phyloP scores from a whole-genome alignment of 1,284 basidiomycete genomes.

The Leccinum pachyderme region DNA sequence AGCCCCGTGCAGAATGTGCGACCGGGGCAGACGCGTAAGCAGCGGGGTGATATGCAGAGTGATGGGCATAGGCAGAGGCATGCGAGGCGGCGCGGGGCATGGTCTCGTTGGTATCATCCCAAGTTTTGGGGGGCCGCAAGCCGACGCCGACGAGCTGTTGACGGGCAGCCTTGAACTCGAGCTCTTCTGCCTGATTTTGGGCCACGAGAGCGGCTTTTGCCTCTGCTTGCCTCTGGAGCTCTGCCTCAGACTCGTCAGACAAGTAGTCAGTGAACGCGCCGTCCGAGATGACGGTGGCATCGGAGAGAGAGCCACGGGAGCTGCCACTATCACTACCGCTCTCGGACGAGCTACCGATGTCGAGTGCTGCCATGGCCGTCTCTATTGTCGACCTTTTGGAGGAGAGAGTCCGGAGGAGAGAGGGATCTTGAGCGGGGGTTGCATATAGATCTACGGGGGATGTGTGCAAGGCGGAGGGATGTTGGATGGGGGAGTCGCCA shows the following conservation, averaged over 20 bases:
- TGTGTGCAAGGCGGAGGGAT: constrained; percentile 18
- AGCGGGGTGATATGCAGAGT: constrained; percentile 29
- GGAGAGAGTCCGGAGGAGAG: constrained; percentile 26
- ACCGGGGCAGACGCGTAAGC: constrained; percentile 26
- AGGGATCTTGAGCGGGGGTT: constrained; percentile 23
- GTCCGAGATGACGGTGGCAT: constrained; percentile 75
- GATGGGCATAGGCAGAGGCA: constrained; percentile 27
- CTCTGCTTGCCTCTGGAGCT: constrained; percentile 78
- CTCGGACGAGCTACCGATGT: constrained; percentile 35
- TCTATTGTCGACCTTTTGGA: constrained; percentile 38
- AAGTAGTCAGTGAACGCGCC: constrained; percentile 82
- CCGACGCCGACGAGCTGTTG: constrained; percentile 72
- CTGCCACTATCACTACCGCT: constrained; percentile 60
- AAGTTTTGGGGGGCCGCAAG: constrained; percentile 69
- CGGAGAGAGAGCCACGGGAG: constrained; percentile 53
- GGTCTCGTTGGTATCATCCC: constrained; percentile 59
- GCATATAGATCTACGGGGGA: constrained; percentile 19
- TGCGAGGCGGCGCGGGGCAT: constrained; percentile 30
- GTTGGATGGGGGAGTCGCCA: constrained; percentile 18
- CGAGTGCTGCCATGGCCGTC: constrained; percentile 39
- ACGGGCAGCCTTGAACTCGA: constrained; percentile 74
- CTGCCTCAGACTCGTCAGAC: constrained; percentile 80
- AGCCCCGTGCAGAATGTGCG: constrained; percentile 34
- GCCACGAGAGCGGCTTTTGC: constrained; percentile 67
- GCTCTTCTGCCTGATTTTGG: constrained; percentile 75